Base-by-base conservation (phyloP, 441 rosid species). In the Isatis lusitanica region DNA sequence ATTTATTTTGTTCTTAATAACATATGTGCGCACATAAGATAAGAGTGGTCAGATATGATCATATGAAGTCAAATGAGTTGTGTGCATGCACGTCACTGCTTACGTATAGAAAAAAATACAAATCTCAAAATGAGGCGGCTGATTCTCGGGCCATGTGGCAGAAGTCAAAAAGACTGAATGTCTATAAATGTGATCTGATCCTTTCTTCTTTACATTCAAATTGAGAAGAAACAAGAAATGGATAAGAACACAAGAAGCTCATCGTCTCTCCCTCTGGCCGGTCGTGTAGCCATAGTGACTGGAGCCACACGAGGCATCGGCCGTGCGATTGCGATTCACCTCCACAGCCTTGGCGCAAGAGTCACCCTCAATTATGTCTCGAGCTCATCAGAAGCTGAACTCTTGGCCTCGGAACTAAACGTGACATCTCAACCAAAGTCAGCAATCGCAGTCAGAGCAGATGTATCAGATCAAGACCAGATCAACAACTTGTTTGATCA, bases 271-370 rank as follows among this genome's bases (percentile, higher is more conserved):
- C 86, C 90, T 7, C 77, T 92, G 13, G 73, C 79, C 47, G 92
- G 79, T 60, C 83, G 93, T 47, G 92, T 90, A 9, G 95, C 93
- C 30, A 89, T 93, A 30, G 98, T 90, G 35, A 85, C 93, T 1
- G 93, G 98, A 7, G 82, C 97, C 21, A 86, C 91, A 4, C 86
- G 95, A 8, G 96, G 98, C 43, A 92, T 90, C 3, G 94, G 98
- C 7, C 81, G 82, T 66, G 82, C 81, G 55, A 82, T 90, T 31
- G 90, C 92, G 9, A 46, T 81, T 68, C 91, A 93, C 68, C 81
- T 93, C 17, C 85, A 90, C 21, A 76, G 82, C 12, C 85, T 90
- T 38, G 95, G 97, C 4, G 90, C 97, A 21, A 85, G 80, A 71
- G 63, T 93, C 68, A 83, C 88, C 42, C 63, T 93, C 80, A 90